phyloP scores from a whole-genome alignment of 768 basidiomycete genomes.

The Pisolithus albus region DNA sequence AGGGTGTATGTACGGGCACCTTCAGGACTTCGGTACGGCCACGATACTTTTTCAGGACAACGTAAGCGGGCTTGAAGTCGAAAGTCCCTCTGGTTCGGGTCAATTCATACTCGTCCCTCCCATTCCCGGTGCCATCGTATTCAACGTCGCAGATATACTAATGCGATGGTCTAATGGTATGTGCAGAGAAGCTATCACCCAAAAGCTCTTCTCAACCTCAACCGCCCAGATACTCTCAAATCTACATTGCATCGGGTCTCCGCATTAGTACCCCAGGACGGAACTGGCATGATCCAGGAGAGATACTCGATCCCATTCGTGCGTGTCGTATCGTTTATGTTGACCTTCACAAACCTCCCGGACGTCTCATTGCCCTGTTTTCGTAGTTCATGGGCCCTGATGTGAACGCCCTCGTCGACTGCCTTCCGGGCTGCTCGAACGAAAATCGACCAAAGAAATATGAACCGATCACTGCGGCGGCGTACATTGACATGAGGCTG shows the following conservation, averaged over 20 bases:
- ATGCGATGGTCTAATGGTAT: conserved; percentile 37
- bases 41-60: conserved; percentile 58
- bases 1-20: background rate
- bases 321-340: conserved; percentile 11
- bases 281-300: conserved; percentile 35
- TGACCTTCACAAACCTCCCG: background rate
- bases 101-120: conserved; percentile 37
- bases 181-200: conserved; percentile 1
- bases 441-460: conserved; percentile 42
- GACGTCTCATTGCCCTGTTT: conserved; percentile 14
- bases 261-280: conserved; percentile 25
- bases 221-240: conserved; percentile 21
- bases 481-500: conserved; percentile 36
- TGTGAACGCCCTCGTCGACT: conserved; percentile 38
- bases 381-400: conserved; percentile 28
- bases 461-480: conserved; percentile 35
- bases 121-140: conserved; percentile 39
- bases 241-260: conserved; percentile 47
- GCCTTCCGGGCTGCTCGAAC: conserved; percentile 47
- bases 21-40: conserved; percentile 46
- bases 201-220: background rate
- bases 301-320: conserved; percentile 62
- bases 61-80: conserved; percentile 56
- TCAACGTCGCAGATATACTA: conserved; percentile 48
- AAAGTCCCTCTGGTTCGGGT: conserved; percentile 44